Base-by-base conservation (phyloP, 176 grass and related monocot genomes). In the Musa beccarii region DNA sequence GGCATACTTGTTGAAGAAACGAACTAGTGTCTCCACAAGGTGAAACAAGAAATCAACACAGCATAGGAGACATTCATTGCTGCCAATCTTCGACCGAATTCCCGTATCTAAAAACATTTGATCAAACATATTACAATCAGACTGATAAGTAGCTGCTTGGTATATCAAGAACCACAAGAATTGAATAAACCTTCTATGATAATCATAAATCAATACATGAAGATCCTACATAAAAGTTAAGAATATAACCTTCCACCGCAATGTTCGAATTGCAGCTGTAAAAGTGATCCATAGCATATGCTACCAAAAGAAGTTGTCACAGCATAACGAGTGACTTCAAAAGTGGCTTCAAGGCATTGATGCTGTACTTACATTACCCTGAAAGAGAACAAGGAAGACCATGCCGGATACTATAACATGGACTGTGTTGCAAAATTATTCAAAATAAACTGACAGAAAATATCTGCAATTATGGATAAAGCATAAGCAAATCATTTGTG, bases 1-100 rank as follows among this genome's bases (percentile, higher is more conserved):
- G 68, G 95, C 95, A 77, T 99, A 99, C 77, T 98, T 99, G 82
- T 99, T 99, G 88, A 99, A 99, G 88, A 94, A 99, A 56, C 95
- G 88, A 77, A 99, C 90, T 53, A 98, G 88, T 0, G 88, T 99
- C 83, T 99, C 90, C 59, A 99, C 90, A 74, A 99, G 85, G 83
- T 99, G 90, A 71, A 99, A 99, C 69, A 99, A 81, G 90, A 89
- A 99, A 83, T 99, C 95, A 82, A 99, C 81, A 77, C 95, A 99
- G 63, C 95, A 99, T 12, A 99, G 83, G 79, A 99, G 80, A 79
- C 95, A 98, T 70, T 98, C 95, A 8, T 98, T 98, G 73, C 78
- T 87, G 17, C 95, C 95, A 77, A 98, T 94, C 83, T 90, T 98
- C 54, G 95, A 98, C 53, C 95, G 77, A 77, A 98, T 81, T 76